These are phyloP conservation scores for Arxiozyma bovina DNA, from an alignment of 1,139 yeast genomes.

Conservation along the genomic window DNA sequence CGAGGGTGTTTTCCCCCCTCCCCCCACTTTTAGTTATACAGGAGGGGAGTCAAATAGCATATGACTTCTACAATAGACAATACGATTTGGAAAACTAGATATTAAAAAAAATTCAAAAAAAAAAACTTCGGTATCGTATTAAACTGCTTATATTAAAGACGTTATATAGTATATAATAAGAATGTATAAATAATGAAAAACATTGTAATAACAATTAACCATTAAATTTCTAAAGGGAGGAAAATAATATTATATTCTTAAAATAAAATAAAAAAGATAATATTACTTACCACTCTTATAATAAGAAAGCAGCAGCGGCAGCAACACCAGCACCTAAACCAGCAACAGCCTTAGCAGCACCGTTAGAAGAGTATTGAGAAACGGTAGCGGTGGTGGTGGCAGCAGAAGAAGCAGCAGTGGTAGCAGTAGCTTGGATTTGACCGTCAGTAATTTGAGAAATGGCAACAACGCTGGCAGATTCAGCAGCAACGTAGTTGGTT, in stretches of 20 bases:
- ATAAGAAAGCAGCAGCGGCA: slow-evolving; percentile 5
- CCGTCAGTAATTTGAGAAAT: slow-evolving; percentile 1
- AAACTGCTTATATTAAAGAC: neutral
- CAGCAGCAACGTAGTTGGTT: slow-evolving; percentile 25
- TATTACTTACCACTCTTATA: slow-evolving; percentile 1
- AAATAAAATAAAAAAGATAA: neutral
- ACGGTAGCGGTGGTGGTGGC: slow-evolving; percentile 13
- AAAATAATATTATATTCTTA: neutral
- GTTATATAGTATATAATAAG: neutral
- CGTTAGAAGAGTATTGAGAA: slow-evolving; percentile 3
- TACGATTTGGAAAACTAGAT: no score
- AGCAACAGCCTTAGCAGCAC: slow-evolving; percentile 4
- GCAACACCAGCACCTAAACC: slow-evolving; percentile 5
- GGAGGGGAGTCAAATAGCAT: no score
- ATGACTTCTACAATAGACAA: no score
- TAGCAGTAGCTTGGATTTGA: slow-evolving; percentile 20
- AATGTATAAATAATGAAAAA: neutral
- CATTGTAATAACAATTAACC: neutral
- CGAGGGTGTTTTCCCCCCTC: no score
- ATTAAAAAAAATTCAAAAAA: no score
- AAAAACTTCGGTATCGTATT: neutral
- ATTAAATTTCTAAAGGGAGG: neutral
- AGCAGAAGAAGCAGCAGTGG: slow-evolving; percentile 25
- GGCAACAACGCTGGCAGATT: slow-evolving; percentile 18
- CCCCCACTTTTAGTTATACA: no score